Evolutionary conservation across 2,329 filamentous ascomycete species (phyloP).

Genomic region (Delphinella strobiligena): DNA sequence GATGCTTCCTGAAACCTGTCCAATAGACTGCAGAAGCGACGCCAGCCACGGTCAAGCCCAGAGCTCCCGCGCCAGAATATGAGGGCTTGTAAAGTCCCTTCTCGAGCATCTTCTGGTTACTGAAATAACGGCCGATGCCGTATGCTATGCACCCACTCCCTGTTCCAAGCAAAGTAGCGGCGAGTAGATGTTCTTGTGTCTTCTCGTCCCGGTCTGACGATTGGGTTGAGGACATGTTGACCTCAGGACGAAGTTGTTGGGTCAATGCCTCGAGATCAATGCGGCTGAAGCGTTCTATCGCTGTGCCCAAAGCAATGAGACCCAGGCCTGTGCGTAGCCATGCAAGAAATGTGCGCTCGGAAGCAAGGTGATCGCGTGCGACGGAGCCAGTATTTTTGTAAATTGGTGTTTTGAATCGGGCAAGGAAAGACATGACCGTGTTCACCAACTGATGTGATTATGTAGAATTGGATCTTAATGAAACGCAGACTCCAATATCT

Average conservation of each 20-base stretch:
- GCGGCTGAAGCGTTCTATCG: conserved; percentile 36
- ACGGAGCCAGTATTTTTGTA: conserved; percentile 36
- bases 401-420: conserved; percentile 4
- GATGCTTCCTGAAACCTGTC: conserved; percentile 1
- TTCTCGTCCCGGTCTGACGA: neutral
- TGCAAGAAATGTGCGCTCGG: conserved; percentile 41
- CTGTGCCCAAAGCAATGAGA: conserved; percentile 40
- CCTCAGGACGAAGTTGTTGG: conserved; percentile 16
- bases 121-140: conserved; percentile 37
- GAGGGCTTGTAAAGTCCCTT: conserved; percentile 30
- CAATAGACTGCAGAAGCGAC: conserved; percentile 17
- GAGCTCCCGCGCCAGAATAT: conserved; percentile 16
- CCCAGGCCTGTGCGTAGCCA: conserved; percentile 41
- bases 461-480: no score
- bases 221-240: conserved; percentile 12
- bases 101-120: conserved; percentile 29
- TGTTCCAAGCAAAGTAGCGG: conserved; percentile 29
- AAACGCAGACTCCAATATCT: no score
- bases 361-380: conserved; percentile 42
- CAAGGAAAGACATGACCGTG: conserved; percentile 4
- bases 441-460: neutral
- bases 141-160: conserved; percentile 36
- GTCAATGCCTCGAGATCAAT: conserved; percentile 14
- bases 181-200: conserved; percentile 7
- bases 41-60: conserved; percentile 18